phyloP scores from a whole-genome alignment of 345 rosid species.

The Rhizophora mangle region DNA sequence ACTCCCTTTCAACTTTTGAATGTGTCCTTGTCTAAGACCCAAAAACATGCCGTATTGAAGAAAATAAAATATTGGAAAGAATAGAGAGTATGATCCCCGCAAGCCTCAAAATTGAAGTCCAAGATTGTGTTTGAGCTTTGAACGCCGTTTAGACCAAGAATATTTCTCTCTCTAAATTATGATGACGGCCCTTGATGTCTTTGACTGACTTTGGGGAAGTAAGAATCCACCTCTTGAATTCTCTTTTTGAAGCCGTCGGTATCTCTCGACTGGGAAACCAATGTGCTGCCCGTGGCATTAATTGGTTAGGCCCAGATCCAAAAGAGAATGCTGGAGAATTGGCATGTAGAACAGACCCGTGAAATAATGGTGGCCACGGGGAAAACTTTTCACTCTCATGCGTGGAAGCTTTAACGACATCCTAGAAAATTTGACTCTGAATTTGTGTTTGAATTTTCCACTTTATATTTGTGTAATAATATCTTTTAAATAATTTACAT shows the following conservation, averaged over 20 bases:
- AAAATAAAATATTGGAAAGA: too few species aligned
- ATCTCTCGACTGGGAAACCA: background rate
- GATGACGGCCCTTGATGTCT: background rate
- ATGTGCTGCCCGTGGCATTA: conserved; percentile 9
- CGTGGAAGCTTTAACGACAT: background rate
- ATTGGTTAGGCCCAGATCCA: conserved; percentile 28
- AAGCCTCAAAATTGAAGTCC: conserved; percentile 18
- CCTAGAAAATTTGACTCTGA: background rate
- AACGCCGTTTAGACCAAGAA: background rate
- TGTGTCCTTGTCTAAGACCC: conserved; percentile 16
- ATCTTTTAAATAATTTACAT: too few species aligned
- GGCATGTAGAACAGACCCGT: background rate
- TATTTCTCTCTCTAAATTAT: background rate
- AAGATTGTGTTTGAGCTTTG: background rate
- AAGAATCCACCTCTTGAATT: background rate
- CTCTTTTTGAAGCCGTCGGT: too few species aligned
- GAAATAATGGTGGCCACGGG: conserved; percentile 3
- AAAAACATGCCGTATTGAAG: conserved; percentile 1
- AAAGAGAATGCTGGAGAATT: background rate
- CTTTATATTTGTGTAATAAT: too few species aligned
- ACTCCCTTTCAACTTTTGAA: background rate
- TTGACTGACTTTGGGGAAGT: conserved; percentile 6
- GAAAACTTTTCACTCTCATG: background rate
- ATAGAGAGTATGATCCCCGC: conserved; percentile 12
- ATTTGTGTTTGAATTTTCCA: background rate